These are phyloP conservation scores for Coemansia pectinata DNA, from an alignment of 192 early-diverging fungal genomes.

Conservation along the genomic window DNA sequence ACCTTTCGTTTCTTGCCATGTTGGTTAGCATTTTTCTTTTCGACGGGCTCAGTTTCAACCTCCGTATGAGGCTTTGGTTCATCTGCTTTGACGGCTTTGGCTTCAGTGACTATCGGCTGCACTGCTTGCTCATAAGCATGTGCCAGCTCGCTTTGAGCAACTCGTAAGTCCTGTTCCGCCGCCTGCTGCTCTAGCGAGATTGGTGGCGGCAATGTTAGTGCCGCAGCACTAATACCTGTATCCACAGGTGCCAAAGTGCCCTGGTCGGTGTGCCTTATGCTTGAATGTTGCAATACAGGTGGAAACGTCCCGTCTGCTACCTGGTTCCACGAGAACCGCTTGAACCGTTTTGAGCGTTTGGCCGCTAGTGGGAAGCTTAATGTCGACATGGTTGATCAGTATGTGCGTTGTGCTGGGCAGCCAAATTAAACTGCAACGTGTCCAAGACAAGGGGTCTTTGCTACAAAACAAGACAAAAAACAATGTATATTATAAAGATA, in stretches of 20 bases:
- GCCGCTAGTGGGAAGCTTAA: constrained; percentile 31
- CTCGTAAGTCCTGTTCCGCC: background rate
- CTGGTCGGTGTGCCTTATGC: background rate
- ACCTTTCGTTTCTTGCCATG: constrained; percentile 49
- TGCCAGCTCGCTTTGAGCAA: background rate
- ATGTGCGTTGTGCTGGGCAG: background rate
- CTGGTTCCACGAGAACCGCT: constrained; percentile 53
- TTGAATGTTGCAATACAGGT: constrained; percentile 11
- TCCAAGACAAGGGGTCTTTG: background rate
- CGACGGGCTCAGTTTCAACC: background rate
- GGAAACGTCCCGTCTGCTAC: constrained; percentile 44
- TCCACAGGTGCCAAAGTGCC: background rate
- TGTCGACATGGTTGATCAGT: constrained; percentile 20
- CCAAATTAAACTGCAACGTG: background rate
- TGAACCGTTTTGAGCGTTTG: constrained; percentile 47
- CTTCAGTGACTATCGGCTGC: background rate
- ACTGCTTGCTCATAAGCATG: background rate
- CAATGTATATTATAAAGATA: background rate
- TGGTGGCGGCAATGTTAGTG: background rate
- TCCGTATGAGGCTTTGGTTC: background rate
- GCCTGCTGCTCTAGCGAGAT: background rate
- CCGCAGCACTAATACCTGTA: background rate
- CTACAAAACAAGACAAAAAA: background rate
- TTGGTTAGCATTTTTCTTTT: constrained; percentile 14
- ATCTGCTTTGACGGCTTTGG: background rate